Conservation (phyloP, 2,329 filamentous ascomycete species). For the Talaromyces amestolkiae region DNA sequence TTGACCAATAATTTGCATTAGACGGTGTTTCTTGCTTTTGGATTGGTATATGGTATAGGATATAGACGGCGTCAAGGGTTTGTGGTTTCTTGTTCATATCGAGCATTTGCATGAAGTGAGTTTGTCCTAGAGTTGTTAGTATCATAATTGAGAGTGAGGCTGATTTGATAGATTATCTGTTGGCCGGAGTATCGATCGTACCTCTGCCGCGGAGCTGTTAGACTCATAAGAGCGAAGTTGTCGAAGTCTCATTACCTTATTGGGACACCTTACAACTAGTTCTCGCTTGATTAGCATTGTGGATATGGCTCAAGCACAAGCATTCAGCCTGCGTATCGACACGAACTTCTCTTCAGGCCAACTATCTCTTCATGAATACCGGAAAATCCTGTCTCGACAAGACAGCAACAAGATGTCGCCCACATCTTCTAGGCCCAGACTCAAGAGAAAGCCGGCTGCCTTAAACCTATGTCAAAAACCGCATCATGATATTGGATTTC, state of each 20-base stretch:
- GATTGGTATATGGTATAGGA: background rate
- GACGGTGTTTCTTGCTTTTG: conserved; percentile 3
- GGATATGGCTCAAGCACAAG: conserved; percentile 10
- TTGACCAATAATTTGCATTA: conserved; percentile 7
- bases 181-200: background rate
- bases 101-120: conserved; percentile 1
- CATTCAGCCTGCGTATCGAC: conserved; percentile 12
- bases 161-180: background rate
- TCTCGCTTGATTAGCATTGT: background rate
- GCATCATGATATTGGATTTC: conserved; percentile 10
- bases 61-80: conserved; percentile 12
- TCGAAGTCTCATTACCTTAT: background rate
- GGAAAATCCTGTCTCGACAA: conserved; percentile 33
- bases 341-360: conserved; percentile 24
- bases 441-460: conserved; percentile 36
- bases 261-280: background rate
- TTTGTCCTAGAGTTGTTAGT: background rate
- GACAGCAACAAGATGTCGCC: conserved; percentile 24
- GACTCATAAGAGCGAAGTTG: background rate
- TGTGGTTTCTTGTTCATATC: background rate
- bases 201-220: background rate
- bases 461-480: conserved; percentile 31
- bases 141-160: background rate
- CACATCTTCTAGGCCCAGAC: conserved; percentile 26
- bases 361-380: conserved; percentile 38